These are phyloP conservation scores for Gloeopeniophorella convolvens DNA, from an alignment of 768 basidiomycete species.

Conservation along the genomic window DNA sequence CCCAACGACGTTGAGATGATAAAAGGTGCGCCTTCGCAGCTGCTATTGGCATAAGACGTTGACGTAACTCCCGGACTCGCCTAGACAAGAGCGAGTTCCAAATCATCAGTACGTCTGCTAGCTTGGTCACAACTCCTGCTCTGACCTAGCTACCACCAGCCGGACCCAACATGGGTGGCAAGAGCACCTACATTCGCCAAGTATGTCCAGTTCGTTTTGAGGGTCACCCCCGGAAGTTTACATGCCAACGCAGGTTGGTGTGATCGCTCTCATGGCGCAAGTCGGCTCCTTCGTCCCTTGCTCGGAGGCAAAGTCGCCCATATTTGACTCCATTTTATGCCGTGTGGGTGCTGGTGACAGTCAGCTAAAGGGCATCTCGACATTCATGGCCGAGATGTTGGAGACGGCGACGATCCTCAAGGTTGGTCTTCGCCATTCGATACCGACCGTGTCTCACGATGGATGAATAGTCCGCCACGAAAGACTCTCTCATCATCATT, in stretches of 20 bases:
- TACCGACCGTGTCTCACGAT: neutral
- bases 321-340: constrained; percentile 96
- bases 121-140: neutral
- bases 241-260: constrained; percentile 59
- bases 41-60: neutral
- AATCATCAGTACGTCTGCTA: constrained; percentile 67
- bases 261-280: constrained; percentile 96
- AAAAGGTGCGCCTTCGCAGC: constrained; percentile 53
- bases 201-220: constrained; percentile 30
- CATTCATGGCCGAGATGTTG: constrained; percentile 99
- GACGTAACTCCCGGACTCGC: neutral
- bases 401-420: constrained; percentile 94
- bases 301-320: constrained; percentile 73
- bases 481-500: constrained; percentile 92
- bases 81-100: constrained; percentile 90
- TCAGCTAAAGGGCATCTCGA: constrained; percentile 95
- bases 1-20: constrained; percentile 94
- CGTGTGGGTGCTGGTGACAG: constrained; percentile 97
- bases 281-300: constrained; percentile 95
- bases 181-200: constrained; percentile 94
- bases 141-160: constrained; percentile 37
- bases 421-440: constrained; percentile 36
- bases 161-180: constrained; percentile 99
- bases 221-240: neutral
- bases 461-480: constrained; percentile 67